Conservation (phyloP, 192 early-diverging fungal genomes). For the Paraglomus occultum region DNA sequence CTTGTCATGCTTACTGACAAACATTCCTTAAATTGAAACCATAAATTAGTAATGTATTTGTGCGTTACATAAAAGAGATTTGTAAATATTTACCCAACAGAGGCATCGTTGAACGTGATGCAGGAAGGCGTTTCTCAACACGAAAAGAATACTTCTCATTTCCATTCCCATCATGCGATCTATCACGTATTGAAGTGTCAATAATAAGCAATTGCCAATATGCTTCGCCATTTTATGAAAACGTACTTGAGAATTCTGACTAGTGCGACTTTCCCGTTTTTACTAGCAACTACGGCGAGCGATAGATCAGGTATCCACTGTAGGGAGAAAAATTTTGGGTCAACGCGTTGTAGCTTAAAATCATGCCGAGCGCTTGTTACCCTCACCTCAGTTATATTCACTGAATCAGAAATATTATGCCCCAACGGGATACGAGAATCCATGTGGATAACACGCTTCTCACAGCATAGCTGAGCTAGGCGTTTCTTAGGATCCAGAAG, state of each 20-base stretch:
- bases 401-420: neutral
- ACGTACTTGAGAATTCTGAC: constrained; percentile 16
- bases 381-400: constrained; percentile 29
- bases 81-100: constrained; percentile 10
- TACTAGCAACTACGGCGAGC: constrained; percentile 24
- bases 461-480: neutral
- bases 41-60: neutral
- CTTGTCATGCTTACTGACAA: constrained; percentile 6
- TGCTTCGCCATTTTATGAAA: neutral
- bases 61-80: neutral
- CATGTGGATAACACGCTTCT: neutral
- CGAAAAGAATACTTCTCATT: constrained; percentile 5
- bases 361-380: neutral
- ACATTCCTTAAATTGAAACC: constrained; percentile 10
- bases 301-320: constrained; percentile 24
- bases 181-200: neutral
- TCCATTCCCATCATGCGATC: neutral
- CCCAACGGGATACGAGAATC: no score
- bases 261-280: constrained; percentile 20
- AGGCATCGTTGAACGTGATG: neutral
- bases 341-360: neutral
- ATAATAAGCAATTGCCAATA: neutral
- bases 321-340: neutral
- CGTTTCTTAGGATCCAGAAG: constrained; percentile 19
- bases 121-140: neutral